phyloP scores from a whole-genome alignment of 176 grass and related monocot genomes.

The Avena atlantica region DNA sequence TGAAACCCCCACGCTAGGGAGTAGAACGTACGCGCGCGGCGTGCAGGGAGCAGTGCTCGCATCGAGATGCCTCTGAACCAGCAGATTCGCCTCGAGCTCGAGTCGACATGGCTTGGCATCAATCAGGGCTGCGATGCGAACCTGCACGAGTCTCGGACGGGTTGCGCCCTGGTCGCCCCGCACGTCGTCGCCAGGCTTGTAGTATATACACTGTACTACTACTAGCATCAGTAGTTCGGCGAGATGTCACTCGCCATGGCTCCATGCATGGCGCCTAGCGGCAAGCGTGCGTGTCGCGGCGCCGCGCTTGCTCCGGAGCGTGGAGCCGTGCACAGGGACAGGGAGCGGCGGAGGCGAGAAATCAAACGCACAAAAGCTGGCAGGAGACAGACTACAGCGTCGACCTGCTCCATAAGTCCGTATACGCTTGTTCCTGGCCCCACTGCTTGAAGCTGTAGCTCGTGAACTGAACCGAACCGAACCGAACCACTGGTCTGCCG shows the following conservation, averaged over 20 bases:
- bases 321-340: no score
- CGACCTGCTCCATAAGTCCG: no score
- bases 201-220: no score
- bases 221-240: neutral
- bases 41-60: neutral
- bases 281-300: neutral
- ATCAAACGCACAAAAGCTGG: neutral
- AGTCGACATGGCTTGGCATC: neutral
- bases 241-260: neutral
- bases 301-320: neutral
- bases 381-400: neutral
- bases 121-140: neutral
- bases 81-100: neutral
- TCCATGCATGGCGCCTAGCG: neutral
- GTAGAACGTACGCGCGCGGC: no score
- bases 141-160: neutral
- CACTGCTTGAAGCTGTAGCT: constrained; percentile 17
- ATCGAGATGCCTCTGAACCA: neutral
- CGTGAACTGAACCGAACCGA: neutral
- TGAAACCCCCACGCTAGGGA: neutral
- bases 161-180: neutral
- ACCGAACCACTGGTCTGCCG: neutral
- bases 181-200: neutral
- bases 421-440: neutral
- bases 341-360: neutral